Evolutionary conservation across 1,284 basidiomycete genomes (phyloP).

Genomic region (Malassezia brasiliensis): DNA sequence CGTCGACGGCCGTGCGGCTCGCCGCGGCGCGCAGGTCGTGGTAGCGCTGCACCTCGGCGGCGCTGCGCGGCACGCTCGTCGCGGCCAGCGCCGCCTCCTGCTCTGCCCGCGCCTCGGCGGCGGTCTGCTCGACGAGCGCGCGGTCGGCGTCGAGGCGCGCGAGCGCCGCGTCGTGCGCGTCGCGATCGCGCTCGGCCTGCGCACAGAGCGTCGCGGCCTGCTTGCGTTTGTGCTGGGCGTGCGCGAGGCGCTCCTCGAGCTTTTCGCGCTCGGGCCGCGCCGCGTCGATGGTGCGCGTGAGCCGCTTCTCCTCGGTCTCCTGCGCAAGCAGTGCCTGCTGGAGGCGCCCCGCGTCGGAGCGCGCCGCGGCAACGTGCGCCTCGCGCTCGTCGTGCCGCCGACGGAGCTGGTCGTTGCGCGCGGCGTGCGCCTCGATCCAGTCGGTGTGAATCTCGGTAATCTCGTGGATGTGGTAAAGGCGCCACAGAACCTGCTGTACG

Average conservation of each 20-base stretch:
- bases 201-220: slow-evolving; percentile 61
- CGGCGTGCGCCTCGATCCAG: slow-evolving; percentile 31
- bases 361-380: slow-evolving; percentile 56
- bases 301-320: slow-evolving; percentile 26
- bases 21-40: slow-evolving; percentile 57
- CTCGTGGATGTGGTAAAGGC: slow-evolving; percentile 75
- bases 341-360: slow-evolving; percentile 22
- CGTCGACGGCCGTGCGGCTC: slow-evolving; percentile 67
- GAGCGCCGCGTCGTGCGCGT: slow-evolving; percentile 58
- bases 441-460: slow-evolving; percentile 28
- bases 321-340: slow-evolving; percentile 29
- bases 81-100: slow-evolving; percentile 62
- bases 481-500: slow-evolving; percentile 73
- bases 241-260: slow-evolving; percentile 74
- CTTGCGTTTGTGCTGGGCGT: slow-evolving; percentile 66
- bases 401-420: slow-evolving; percentile 63
- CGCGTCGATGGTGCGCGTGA: slow-evolving; percentile 23
- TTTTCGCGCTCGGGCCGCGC: slow-evolving; percentile 35
- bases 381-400: slow-evolving; percentile 74
- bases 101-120: slow-evolving; percentile 55
- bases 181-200: slow-evolving; percentile 61
- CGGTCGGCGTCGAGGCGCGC: slow-evolving; percentile 61
- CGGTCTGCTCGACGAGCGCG: slow-evolving; percentile 55
- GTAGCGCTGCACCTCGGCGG: slow-evolving; percentile 79
- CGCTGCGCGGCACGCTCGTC: slow-evolving; percentile 66